Evolutionary conservation across 495 filamentous ascomycete species (phyloP).

Genomic region (Penicillium parvum): DNA sequence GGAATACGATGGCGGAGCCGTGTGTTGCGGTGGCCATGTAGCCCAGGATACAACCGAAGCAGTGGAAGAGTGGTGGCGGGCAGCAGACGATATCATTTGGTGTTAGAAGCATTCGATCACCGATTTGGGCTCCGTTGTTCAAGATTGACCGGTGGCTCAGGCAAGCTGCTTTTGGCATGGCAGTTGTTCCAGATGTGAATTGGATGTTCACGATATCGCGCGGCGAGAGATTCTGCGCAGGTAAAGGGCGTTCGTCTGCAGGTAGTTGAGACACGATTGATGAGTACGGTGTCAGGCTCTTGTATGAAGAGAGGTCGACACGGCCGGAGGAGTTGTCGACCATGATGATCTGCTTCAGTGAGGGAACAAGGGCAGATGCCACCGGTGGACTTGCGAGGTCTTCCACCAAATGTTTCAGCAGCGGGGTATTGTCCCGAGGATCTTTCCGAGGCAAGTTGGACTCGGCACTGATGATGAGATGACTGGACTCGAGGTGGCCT

Average conservation of each 20-base stretch:
- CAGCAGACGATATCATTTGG: constrained; percentile 72
- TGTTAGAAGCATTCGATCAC: constrained; percentile 74
- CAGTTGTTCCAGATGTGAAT: constrained; percentile 93
- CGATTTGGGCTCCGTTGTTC: constrained; percentile 84
- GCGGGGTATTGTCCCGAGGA: constrained; percentile 68
- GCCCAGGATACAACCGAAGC: constrained; percentile 86
- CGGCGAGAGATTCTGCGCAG: constrained; percentile 48
- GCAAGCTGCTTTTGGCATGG: constrained; percentile 86
- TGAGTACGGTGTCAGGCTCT: constrained; percentile 50
- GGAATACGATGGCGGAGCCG: constrained; percentile 79
- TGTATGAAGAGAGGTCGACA: constrained; percentile 44
- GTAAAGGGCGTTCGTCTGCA: constrained; percentile 39
- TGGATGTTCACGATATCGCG: constrained; percentile 90
- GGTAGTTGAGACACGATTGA: constrained; percentile 43
- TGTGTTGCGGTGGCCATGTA: constrained; percentile 94
- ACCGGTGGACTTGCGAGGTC: constrained; percentile 51
- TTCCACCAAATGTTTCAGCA: constrained; percentile 62
- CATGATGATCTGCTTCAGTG: constrained; percentile 64
- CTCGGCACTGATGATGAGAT: constrained; percentile 79
- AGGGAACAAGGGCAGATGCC: constrained; percentile 62
- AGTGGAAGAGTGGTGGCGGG: constrained; percentile 87
- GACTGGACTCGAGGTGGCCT: constrained; percentile 65
- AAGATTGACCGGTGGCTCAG: constrained; percentile 79
- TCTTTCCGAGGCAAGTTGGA: constrained; percentile 80
- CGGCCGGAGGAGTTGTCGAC: constrained; percentile 74